Evolutionary conservation across 2,329 filamentous ascomycete genomes (phyloP), one percentile per base, ranked within the genome.

Genomic region (Pseudogymnoascus sp.): DNA sequence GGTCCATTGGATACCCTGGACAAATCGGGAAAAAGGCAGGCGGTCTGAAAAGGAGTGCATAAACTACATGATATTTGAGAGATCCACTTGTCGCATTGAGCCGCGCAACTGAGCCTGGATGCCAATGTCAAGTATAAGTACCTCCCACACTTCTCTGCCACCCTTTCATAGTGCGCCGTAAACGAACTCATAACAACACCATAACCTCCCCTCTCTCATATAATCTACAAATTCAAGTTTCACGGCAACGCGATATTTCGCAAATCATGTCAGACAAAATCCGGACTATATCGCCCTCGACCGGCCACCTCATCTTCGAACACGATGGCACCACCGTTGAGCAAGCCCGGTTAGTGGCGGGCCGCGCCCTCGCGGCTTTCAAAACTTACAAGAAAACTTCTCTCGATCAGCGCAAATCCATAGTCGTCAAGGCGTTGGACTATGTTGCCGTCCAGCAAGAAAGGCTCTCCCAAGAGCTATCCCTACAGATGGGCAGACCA

Each of bases 261-360:
- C 38, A 42, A 42, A 42, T 42, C 38, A 42, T 42, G 38, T 42
- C 38, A 42, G 38, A 42, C 38, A 42, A 42, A 17, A 42, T 42
- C 17, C 38, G 38, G 17, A 97, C 93, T 68, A 93, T 97, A 76
- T 97, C 93, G 2, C 93, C 93, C 63, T 88, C 85, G 67, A 97
- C 92, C 68, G 93, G 95, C 77, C 86, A 93, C 79, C 82, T 89
- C 63, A 85, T 97, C 75, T 76, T 96, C 68, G 90, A 88, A 65
- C 87, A 93, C 68, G 87, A 87, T 75, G 92, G 91, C 69, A 81
- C 89, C 68, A 88, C 90, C 46, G 77, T 84, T 38, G 77, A 83
- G 31, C 90, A 96, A 67, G 80, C 96, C 59, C 80, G 87, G 61
- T 77, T 82, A 64, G 79, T 97, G n/a, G 88, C 92, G 60, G 81